These are phyloP conservation scores for Saccharomyces pastorianus DNA, from an alignment of 1,139 yeast genomes.

Conservation along the genomic window DNA sequence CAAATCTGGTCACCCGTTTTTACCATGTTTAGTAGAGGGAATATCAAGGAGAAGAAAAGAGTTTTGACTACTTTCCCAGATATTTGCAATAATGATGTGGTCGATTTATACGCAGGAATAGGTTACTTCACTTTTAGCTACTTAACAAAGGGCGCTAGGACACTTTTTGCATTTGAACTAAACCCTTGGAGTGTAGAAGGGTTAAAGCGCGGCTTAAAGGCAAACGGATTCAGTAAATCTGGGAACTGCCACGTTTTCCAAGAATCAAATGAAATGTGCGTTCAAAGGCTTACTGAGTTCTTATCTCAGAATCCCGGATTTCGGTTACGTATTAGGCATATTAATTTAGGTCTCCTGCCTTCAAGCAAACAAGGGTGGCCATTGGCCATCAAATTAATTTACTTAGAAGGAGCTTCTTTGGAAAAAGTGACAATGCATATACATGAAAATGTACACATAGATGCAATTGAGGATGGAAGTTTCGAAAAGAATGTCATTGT, in stretches of 20 bases:
- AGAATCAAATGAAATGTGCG: conserved; percentile 53
- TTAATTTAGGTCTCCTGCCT: conserved; percentile 74
- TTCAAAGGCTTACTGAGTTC: conserved; percentile 34
- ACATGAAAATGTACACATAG: conserved; percentile 62
- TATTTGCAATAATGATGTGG: conserved; percentile 38
- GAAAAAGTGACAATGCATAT: conserved; percentile 44
- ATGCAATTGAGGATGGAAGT: conserved; percentile 32
- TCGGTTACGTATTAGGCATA: conserved; percentile 42
- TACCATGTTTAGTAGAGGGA: conserved; percentile 89
- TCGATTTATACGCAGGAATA: conserved; percentile 77
- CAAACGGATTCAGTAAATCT: conserved; percentile 36
- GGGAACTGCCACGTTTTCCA: conserved; percentile 32
- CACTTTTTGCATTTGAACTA: conserved; percentile 70
- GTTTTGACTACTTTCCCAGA: conserved; percentile 38
- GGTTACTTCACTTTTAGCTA: conserved; percentile 79
- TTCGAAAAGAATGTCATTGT: conserved; percentile 4
- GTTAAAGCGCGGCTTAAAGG: conserved; percentile 44
- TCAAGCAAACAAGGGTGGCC: conserved; percentile 58
- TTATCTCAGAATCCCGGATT: neutral
- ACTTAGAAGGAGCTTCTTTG: conserved; percentile 8
- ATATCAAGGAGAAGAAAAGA: conserved; percentile 71
- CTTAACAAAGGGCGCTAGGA: conserved; percentile 44
- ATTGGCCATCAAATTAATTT: conserved; percentile 34
- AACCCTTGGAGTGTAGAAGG: conserved; percentile 84
- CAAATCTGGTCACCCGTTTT: conserved; percentile 81